A percentile compares a stretch with the other conserved stretches of the same genome.
phyloP scores from a whole-genome alignment of 805 yeast genomes.

The Yamadazyma laniorum region DNA sequence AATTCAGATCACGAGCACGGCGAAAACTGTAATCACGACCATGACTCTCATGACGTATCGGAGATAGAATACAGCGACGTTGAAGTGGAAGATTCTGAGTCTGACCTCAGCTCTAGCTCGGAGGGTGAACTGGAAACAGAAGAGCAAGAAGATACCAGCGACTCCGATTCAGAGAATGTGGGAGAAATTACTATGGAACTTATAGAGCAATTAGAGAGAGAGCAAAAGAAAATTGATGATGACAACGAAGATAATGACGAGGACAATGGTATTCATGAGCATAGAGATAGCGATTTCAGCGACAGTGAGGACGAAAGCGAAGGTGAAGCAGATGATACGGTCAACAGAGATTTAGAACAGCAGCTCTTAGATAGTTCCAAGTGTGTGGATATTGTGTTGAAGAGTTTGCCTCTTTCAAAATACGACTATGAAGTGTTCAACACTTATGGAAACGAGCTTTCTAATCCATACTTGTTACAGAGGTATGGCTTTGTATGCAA shows the following conservation, averaged over 20 bases:
- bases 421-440: slow-evolving; percentile 63
- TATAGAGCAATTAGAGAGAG: slow-evolving; percentile 25
- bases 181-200: slow-evolving; percentile 25
- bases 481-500: slow-evolving; percentile 77
- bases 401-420: slow-evolving; percentile 41
- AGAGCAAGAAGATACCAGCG: background rate
- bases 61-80: slow-evolving; percentile 8
- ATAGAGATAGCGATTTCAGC: slow-evolving; percentile 2
- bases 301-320: slow-evolving; percentile 1
- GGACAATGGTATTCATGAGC: slow-evolving; percentile 3
- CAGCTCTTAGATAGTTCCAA: slow-evolving; percentile 37
- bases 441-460: slow-evolving; percentile 71
- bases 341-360: slow-evolving; percentile 30
- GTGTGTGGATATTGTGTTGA: slow-evolving; percentile 70
- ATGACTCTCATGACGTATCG: background rate
- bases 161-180: slow-evolving; percentile 1
- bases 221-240: slow-evolving; percentile 11
- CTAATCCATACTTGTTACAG: slow-evolving; percentile 64
- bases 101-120: slow-evolving; percentile 16
- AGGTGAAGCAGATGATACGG: background rate
- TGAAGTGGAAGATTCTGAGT: slow-evolving; percentile 11
- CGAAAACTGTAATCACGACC: background rate
- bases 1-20: slow-evolving; percentile 16
- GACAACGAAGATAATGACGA: slow-evolving; percentile 15
- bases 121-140: slow-evolving; percentile 14